Conservation (phyloP, 148 eudicot genomes). For the Camellia sinensis region DNA sequence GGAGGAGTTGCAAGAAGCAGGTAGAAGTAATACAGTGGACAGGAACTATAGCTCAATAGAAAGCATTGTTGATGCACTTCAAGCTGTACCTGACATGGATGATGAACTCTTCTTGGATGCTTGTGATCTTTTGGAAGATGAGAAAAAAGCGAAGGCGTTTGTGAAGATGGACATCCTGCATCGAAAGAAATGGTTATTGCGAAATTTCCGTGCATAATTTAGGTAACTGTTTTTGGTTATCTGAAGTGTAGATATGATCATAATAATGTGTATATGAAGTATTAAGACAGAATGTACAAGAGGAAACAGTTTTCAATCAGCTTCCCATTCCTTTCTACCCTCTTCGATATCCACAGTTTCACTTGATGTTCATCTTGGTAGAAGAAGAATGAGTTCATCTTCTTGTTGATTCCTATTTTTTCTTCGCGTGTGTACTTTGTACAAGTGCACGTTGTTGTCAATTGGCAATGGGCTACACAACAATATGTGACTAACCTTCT, state of each 20-base stretch:
- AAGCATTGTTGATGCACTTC: constrained; percentile 16
- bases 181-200: constrained; percentile 12
- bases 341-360: too few species aligned
- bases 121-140: constrained; percentile 18
- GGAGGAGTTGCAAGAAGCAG: constrained; percentile 4
- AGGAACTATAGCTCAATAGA: constrained; percentile 8
- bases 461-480: too few species aligned
- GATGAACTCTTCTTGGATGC: constrained; percentile 17
- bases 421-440: too few species aligned
- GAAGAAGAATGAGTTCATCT: too few species aligned
- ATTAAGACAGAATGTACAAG: background rate
- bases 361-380: too few species aligned
- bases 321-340: background rate
- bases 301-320: background rate
- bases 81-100: constrained; percentile 11
- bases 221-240: background rate
- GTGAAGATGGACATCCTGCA: constrained; percentile 6
- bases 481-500: too few species aligned
- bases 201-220: background rate
- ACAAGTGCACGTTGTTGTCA: too few species aligned
- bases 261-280: background rate
- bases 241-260: background rate
- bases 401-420: too few species aligned
- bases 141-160: constrained; percentile 11
- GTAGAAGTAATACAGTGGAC: background rate